Conservation (phyloP, 805 yeast species). For the Yarrowia sp. region DNA sequence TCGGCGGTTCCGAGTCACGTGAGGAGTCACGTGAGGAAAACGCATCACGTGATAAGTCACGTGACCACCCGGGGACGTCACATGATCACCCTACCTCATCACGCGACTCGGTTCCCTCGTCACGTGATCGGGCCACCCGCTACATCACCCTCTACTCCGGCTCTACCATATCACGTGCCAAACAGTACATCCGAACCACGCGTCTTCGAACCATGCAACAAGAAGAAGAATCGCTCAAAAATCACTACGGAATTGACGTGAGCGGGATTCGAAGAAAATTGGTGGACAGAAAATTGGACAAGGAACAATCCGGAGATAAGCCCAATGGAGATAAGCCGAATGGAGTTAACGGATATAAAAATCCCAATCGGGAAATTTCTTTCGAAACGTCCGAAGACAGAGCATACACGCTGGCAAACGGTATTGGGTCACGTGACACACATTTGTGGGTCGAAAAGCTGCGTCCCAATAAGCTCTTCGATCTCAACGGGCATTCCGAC, state of each 20-base stretch:
- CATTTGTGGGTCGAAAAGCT: conserved; percentile 27
- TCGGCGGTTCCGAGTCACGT: not conserved
- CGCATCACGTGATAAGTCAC: no score
- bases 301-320: no score
- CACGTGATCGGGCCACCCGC: conserved; percentile 3
- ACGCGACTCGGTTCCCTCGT: not conserved
- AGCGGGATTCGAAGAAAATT: not conserved
- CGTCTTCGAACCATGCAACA: conserved; percentile 17
- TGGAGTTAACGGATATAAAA: not conserved
- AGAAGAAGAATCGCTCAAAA: conserved; percentile 16
- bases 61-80: not conserved
- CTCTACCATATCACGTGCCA: not conserved
- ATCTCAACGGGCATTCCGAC: conserved; percentile 20
- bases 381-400: no score
- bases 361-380: not conserved
- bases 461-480: conserved; percentile 11
- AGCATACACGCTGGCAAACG: not conserved
- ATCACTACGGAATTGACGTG: conserved; percentile 23
- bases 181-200: conserved; percentile 2
- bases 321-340: no score
- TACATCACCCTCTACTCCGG: conserved; percentile 12
- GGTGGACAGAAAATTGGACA: not conserved
- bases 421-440: conserved; percentile 8
- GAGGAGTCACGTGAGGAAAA: not conserved
- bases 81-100: not conserved